Evolutionary conservation across 306 rosid species (phyloP).

Genomic region (Pyrus betulifolia): DNA sequence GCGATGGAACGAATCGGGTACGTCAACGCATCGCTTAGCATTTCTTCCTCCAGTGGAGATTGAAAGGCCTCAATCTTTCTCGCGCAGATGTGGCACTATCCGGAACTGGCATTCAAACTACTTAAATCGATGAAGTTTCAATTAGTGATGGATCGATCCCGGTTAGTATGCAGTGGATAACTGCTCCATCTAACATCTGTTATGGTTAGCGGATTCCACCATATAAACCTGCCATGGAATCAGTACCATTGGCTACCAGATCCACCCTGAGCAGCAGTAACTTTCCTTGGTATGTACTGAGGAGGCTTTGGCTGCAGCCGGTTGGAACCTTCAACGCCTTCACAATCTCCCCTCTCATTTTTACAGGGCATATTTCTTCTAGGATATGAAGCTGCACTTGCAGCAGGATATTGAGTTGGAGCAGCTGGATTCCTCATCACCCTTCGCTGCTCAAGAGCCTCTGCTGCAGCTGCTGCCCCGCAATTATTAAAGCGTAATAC

Average conservation of each 20-base stretch:
- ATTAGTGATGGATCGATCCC: constrained; percentile 1
- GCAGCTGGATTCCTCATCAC: constrained; percentile 53
- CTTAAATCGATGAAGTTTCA: background rate
- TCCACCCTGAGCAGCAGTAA: constrained; percentile 82
- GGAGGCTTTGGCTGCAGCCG: constrained; percentile 81
- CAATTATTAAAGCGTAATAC: constrained; percentile 72
- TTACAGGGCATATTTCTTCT: constrained; percentile 75
- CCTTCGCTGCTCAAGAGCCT: constrained; percentile 71
- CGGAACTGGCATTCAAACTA: background rate
- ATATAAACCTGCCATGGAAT: constrained; percentile 4
- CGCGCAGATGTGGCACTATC: background rate
- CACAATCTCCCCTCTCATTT: constrained; percentile 67
- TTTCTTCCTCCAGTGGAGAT: constrained; percentile 5
- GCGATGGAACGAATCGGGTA: constrained; percentile 6
- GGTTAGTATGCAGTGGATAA: constrained; percentile 6
- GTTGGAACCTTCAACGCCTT: constrained; percentile 65
- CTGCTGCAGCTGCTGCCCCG: constrained; percentile 61
- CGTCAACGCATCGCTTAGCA: constrained; percentile 10
- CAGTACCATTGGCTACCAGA: constrained; percentile 77
- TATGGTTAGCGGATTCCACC: background rate
- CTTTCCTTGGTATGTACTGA: constrained; percentile 64
- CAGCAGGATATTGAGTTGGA: constrained; percentile 48
- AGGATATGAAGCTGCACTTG: constrained; percentile 57
- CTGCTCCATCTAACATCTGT: constrained; percentile 3
- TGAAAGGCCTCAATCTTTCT: constrained; percentile 11